Percentiles rank a stretch among this genome's conserved stretches.
Conservation (phyloP, 1,284 basidiomycete genomes). For the Cutaneotrichosporon spelunceum region DNA sequence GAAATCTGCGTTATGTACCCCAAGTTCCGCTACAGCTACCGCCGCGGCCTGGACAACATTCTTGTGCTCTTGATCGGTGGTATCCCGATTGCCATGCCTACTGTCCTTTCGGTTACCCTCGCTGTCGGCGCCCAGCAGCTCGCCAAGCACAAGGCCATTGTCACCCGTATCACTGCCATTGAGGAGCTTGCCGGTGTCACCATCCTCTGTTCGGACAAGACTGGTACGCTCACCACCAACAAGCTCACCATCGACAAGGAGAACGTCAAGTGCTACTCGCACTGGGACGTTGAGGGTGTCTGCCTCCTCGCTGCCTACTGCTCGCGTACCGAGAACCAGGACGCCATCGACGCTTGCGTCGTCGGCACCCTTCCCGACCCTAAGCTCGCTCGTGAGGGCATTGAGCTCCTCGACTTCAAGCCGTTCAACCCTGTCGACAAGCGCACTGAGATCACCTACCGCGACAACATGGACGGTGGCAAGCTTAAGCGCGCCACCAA, state of each 20-base stretch:
- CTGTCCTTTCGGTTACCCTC: slow-evolving; percentile 91
- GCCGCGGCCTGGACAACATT: slow-evolving; percentile 92
- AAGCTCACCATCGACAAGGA: slow-evolving; percentile 95
- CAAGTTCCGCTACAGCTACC: slow-evolving; percentile 81
- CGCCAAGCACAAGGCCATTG: slow-evolving; percentile 97
- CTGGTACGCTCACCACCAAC: slow-evolving; percentile 95
- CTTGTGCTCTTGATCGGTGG: slow-evolving; percentile 96
- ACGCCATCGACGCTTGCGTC: slow-evolving; percentile 89
- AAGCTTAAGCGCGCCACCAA: slow-evolving; percentile 97
- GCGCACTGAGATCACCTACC: slow-evolving; percentile 97
- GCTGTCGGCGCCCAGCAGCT: slow-evolving; percentile 97
- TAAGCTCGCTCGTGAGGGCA: slow-evolving; percentile 75
- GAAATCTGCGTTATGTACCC: slow-evolving; percentile 87
- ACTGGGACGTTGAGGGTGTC: slow-evolving; percentile 84
- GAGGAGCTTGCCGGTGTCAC: slow-evolving; percentile 96
- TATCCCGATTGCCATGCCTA: slow-evolving; percentile 98
- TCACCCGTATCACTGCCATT: slow-evolving; percentile 96
- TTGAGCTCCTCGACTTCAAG: slow-evolving; percentile 97
- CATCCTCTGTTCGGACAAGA: slow-evolving; percentile 96
- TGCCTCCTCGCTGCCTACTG: slow-evolving; percentile 91
- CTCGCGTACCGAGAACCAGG: slow-evolving; percentile 97
- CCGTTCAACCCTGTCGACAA: slow-evolving; percentile 99
- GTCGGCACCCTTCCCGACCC: slow-evolving; percentile 74
- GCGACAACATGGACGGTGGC: slow-evolving; percentile 77
- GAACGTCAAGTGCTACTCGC: slow-evolving; percentile 86